Percentiles rank a stretch among this genome's conserved stretches.
phyloP scores from a whole-genome alignment of 1,284 basidiomycete genomes.

The Malassezia sp. region DNA sequence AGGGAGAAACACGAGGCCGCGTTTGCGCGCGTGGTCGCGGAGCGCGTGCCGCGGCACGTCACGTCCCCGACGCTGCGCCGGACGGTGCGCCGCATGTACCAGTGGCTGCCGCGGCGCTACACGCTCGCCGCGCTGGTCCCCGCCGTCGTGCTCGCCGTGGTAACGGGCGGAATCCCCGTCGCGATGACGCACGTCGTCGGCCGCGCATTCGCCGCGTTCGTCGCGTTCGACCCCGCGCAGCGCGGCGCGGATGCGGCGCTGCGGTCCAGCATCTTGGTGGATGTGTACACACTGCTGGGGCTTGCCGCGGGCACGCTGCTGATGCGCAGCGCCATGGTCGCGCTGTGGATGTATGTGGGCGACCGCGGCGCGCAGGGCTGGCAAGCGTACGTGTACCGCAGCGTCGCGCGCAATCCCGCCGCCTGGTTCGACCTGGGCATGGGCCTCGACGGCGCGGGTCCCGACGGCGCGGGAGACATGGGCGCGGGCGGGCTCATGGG shows the following conservation, averaged over 20 bases:
- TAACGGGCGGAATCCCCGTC: constrained; percentile 68
- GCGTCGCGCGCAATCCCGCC: constrained; percentile 64
- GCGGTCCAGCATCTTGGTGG: constrained; percentile 50
- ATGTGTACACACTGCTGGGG: constrained; percentile 57
- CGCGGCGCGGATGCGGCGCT: constrained; percentile 49
- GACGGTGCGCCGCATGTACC: constrained; percentile 26
- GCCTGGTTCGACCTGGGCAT: constrained; percentile 43
- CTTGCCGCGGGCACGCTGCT: constrained; percentile 61
- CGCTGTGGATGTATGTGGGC: constrained; percentile 76
- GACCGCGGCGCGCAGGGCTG: constrained; percentile 66
- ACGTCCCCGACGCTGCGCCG: constrained; percentile 9
- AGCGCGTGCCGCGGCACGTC: neutral
- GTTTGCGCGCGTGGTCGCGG: neutral
- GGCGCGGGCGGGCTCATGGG: constrained; percentile 89
- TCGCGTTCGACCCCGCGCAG: constrained; percentile 51
- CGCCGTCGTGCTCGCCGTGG: constrained; percentile 59
- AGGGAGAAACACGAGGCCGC: no score
- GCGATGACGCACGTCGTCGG: constrained; percentile 88
- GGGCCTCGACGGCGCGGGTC: neutral
- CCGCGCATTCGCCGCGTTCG: constrained; percentile 69
- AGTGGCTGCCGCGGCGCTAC: constrained; percentile 22
- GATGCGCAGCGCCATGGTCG: constrained; percentile 63
- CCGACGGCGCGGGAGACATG: constrained; percentile 40
- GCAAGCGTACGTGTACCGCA: constrained; percentile 59
- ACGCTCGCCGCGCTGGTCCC: constrained; percentile 53